Evolutionary conservation across 768 basidiomycete species (phyloP).

Genomic region (Mycena leptocephala): DNA sequence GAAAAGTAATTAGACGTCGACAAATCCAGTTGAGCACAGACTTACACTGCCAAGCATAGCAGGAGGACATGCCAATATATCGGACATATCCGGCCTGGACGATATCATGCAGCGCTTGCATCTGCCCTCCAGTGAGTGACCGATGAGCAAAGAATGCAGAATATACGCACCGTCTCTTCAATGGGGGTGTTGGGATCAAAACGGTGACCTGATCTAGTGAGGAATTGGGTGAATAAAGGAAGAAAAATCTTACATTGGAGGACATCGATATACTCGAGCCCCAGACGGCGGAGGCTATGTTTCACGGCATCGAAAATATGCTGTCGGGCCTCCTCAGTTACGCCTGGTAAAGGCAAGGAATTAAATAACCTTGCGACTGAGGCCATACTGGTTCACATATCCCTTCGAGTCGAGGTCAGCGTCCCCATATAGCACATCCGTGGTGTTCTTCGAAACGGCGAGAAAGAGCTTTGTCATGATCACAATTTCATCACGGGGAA

Average conservation of each 20-base stretch:
- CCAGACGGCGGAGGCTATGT: conserved; percentile 73
- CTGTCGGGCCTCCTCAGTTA: conserved; percentile 48
- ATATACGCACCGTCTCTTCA: conserved; percentile 61
- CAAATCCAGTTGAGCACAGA: no score
- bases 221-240: conserved; percentile 34
- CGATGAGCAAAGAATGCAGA: not conserved
- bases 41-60: conserved; percentile 70
- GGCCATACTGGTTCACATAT: conserved; percentile 72
- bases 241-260: conserved; percentile 69
- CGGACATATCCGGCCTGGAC: conserved; percentile 75
- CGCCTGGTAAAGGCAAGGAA: not conserved
- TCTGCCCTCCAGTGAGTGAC: conserved; percentile 49
- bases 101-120: conserved; percentile 79
- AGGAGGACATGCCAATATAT: conserved; percentile 73
- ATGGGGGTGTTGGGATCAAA: conserved; percentile 76
- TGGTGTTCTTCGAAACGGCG: conserved; percentile 43
- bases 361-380: conserved; percentile 58
- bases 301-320: conserved; percentile 83
- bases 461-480: conserved; percentile 81
- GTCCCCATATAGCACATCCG: no score
- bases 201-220: conserved; percentile 61
- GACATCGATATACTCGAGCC: conserved; percentile 84
- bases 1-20: not conserved
- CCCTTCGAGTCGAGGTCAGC: conserved; percentile 55
- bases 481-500: conserved; percentile 83